Percentiles rank a stretch among this genome's conserved stretches.
Evolutionary conservation across 2,329 filamentous ascomycete genomes (phyloP).

Genomic region (Mariannaea elegans): DNA sequence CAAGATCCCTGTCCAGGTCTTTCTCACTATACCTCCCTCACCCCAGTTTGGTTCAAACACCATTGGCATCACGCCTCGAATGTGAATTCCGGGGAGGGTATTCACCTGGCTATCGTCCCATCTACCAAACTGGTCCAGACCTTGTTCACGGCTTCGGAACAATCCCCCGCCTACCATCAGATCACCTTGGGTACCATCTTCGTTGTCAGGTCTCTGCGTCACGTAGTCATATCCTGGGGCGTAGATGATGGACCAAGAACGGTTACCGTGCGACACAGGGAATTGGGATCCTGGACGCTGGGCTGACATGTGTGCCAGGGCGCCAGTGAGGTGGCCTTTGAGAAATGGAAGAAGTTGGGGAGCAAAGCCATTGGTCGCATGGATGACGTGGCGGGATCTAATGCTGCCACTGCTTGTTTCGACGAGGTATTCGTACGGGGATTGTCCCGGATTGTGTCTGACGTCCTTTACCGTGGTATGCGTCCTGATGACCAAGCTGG

Average conservation of each 20-base stretch:
- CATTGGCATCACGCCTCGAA: constrained; percentile 52
- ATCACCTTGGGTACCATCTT: constrained; percentile 48
- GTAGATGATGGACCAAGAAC: constrained; percentile 62
- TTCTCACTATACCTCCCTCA: constrained; percentile 42
- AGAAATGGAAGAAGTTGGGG: constrained; percentile 61
- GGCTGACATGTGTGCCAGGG: constrained; percentile 60
- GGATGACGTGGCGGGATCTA: constrained; percentile 59
- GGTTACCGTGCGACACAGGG: constrained; percentile 41
- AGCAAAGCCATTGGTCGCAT: constrained; percentile 66
- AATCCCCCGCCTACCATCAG: constrained; percentile 66
- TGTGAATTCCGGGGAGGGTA: constrained; percentile 48
- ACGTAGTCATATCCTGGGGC: constrained; percentile 60
- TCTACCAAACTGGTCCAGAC: constrained; percentile 56
- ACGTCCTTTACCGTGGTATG: constrained; percentile 49
- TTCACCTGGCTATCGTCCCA: constrained; percentile 56
- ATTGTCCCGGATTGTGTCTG: constrained; percentile 7
- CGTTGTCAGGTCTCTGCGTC: constrained; percentile 53
- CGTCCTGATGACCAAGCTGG: constrained; percentile 49
- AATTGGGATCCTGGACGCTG: constrained; percentile 53
- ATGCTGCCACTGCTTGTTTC: constrained; percentile 56
- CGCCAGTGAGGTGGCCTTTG: constrained; percentile 53
- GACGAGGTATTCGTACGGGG: constrained; percentile 50
- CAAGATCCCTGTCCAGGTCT: constrained; percentile 60
- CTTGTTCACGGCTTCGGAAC: constrained; percentile 51
- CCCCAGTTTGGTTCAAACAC: constrained; percentile 53